Percentiles rank a stretch among this genome's conserved stretches.
Conservation (phyloP, 2,329 filamentous ascomycete species). For the Alternaria sp. region DNA sequence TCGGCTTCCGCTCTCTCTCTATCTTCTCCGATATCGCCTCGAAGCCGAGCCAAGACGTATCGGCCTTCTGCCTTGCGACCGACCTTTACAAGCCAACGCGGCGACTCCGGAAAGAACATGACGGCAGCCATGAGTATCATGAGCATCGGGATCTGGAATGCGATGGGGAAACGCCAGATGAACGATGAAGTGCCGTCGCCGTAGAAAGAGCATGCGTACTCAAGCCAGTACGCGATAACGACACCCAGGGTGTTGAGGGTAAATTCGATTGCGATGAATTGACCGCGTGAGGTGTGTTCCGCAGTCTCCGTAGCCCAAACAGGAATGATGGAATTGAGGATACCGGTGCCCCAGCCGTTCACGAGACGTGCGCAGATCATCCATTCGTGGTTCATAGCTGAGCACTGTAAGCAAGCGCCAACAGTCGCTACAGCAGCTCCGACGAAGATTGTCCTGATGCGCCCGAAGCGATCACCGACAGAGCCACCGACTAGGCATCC, state of each 20-base stretch:
- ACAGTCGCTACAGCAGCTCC: slow-evolving; percentile 38
- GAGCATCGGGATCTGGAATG: slow-evolving; percentile 73
- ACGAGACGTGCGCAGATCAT: slow-evolving; percentile 62
- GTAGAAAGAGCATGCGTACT: slow-evolving; percentile 66
- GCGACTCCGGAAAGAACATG: slow-evolving; percentile 75
- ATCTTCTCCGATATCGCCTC: slow-evolving; percentile 64
- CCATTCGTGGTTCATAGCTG: slow-evolving; percentile 71
- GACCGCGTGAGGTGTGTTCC: slow-evolving; percentile 71
- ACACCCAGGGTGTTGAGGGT: slow-evolving; percentile 77
- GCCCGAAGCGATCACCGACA: slow-evolving; percentile 37
- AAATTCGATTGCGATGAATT: slow-evolving; percentile 76
- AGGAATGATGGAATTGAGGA: slow-evolving; percentile 74
- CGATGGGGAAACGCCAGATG: slow-evolving; percentile 73
- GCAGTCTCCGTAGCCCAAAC: slow-evolving; percentile 76
- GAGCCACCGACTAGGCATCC: slow-evolving; percentile 39
- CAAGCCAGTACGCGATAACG: slow-evolving; percentile 65
- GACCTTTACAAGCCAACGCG: slow-evolving; percentile 71
- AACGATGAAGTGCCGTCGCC: slow-evolving; percentile 66
- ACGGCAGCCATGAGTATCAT: slow-evolving; percentile 64
- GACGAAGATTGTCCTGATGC: slow-evolving; percentile 42
- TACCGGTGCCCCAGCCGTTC: slow-evolving; percentile 73
- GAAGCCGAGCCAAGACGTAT: slow-evolving; percentile 70
- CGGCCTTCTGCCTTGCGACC: slow-evolving; percentile 72
- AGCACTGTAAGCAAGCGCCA: slow-evolving; percentile 70
- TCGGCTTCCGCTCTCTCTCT: slow-evolving; percentile 58